A percentile compares a stretch with the other conserved stretches of the same genome.
Evolutionary conservation across 257 asterid genomes (phyloP).

Genomic region (Asclepias syriaca): DNA sequence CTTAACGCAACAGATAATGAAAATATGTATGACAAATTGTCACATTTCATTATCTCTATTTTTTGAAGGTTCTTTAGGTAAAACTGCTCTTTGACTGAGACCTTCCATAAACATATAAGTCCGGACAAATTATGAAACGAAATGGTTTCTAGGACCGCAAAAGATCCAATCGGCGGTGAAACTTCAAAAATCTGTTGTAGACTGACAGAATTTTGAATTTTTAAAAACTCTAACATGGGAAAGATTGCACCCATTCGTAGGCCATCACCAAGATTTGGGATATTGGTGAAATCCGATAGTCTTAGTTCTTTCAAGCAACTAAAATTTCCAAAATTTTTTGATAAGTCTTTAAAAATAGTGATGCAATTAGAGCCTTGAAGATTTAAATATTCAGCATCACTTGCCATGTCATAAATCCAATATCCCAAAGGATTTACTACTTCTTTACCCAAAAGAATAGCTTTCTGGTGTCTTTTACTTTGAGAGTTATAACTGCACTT

Average conservation of each 20-base stretch:
- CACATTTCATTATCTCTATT: neutral
- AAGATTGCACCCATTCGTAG: neutral
- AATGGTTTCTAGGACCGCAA: neutral
- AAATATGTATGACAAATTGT: no score
- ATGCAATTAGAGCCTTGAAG: neutral
- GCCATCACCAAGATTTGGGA: neutral
- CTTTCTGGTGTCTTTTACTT: no score
- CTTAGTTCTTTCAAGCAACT: neutral
- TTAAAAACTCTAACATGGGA: neutral
- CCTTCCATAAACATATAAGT: neutral
- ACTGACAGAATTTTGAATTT: neutral
- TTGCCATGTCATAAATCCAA: neutral
- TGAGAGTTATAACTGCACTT: no score
- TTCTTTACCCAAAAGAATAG: neutral
- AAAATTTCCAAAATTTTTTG: neutral
- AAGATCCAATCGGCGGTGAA: neutral
- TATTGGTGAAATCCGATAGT: neutral
- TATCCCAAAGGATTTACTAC: neutral
- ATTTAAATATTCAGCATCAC: neutral
- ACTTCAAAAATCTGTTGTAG: neutral
- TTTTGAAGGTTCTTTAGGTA: neutral
- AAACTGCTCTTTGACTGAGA: neutral
- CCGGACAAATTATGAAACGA: neutral
- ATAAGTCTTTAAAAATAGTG: neutral
- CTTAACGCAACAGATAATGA: no score